These are phyloP conservation scores for Marasmius fiardii DNA, from an alignment of 1,284 basidiomycete species.

Conservation along the genomic window DNA sequence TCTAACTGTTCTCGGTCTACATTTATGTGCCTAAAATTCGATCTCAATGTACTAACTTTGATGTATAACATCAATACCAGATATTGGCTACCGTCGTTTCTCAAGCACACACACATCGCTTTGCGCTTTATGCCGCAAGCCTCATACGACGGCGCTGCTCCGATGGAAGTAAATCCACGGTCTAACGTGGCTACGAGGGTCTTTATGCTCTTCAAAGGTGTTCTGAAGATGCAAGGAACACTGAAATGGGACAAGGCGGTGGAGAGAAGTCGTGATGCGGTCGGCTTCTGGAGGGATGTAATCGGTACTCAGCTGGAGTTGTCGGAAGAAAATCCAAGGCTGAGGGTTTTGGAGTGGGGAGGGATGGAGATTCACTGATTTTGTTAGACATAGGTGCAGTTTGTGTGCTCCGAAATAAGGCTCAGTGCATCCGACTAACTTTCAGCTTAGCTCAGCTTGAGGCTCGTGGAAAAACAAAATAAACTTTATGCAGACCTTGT, in stretches of 20 bases:
- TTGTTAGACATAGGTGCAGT: no score
- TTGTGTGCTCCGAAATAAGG: no score
- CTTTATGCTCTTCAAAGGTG: neutral
- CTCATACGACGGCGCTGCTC: slow-evolving; percentile 9
- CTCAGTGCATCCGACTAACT: no score
- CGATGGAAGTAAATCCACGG: neutral
- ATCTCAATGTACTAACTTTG: no score
- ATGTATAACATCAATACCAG: no score
- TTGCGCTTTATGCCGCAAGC: slow-evolving; percentile 43
- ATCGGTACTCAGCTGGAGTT: no score
- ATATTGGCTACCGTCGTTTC: slow-evolving; percentile 41
- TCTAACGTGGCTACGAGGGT: neutral
- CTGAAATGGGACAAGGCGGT: neutral
- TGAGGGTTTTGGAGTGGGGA: slow-evolving; percentile 31
- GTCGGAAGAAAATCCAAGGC: no score
- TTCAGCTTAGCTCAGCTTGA: no score
- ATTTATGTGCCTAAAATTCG: no score
- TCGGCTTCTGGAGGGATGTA: slow-evolving; percentile 18
- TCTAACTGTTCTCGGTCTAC: no score
- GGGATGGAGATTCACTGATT: slow-evolving; percentile 31
- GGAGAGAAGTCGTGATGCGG: slow-evolving; percentile 5
- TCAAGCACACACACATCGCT: slow-evolving; percentile 36
- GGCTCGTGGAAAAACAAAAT: no score
- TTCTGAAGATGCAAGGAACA: neutral
- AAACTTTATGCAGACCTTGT: no score